Evolutionary conservation across 495 filamentous ascomycete species (phyloP).

Genomic region (Pseudotulostoma volvatum): DNA sequence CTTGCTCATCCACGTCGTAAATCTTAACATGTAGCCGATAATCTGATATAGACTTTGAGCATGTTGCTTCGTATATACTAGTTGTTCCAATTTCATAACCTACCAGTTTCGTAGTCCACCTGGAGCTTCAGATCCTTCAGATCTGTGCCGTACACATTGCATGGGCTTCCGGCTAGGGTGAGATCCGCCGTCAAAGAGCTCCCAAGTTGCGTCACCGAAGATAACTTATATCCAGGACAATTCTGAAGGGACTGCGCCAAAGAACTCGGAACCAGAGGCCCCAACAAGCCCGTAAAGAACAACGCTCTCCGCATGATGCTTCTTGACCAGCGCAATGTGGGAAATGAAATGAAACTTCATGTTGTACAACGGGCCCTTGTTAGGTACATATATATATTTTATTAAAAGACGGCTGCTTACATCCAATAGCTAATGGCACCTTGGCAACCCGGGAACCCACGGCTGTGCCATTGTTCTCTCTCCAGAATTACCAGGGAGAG

Average conservation of each 20-base stretch:
- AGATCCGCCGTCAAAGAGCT: slow-evolving; percentile 39
- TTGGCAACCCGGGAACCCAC: too few species aligned
- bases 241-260: slow-evolving; percentile 1
- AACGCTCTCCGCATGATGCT: not conserved
- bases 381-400: not conserved
- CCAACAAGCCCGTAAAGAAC: not conserved
- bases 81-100: slow-evolving; percentile 9
- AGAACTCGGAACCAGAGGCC: not conserved
- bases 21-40: slow-evolving; percentile 71
- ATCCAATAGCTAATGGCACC: too few species aligned
- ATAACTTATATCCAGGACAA: slow-evolving; percentile 61
- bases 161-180: slow-evolving; percentile 46
- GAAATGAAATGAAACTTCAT: too few species aligned
- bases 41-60: too few species aligned
- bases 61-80: too few species aligned
- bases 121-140: slow-evolving; percentile 45
- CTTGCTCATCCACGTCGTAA: slow-evolving; percentile 51
- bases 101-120: slow-evolving; percentile 63
- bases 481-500: too few species aligned
- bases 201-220: slow-evolving; percentile 38
- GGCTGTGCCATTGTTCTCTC: too few species aligned
- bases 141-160: slow-evolving; percentile 58
- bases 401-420: not conserved
- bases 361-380: not conserved
- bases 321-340: not conserved